Evolutionary conservation across 2,329 filamentous ascomycete species (phyloP), one percentile per base, ranked within the genome.

Genomic region (Claviceps sp.): DNA sequence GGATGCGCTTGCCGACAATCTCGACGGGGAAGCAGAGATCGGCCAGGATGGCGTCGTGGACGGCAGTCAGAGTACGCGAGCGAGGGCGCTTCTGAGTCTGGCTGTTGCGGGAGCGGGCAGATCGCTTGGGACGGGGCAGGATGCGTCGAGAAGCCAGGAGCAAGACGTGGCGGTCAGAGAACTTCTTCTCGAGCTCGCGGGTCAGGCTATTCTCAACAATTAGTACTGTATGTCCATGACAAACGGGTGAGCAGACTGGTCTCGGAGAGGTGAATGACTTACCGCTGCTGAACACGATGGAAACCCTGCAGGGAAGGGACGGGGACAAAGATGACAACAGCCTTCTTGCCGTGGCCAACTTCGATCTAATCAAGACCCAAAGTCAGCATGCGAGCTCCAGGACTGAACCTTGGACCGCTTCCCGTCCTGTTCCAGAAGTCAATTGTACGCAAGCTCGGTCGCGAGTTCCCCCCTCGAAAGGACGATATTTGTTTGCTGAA

Each of bases 181-280:
- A 98, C 82, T 98, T 98, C 89, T 98, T 98, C 87, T 98, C 93
- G 71, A 98, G 90, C 83, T 98, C 93, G 78, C 93, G 93, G 76
- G 93, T 98, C 71, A 98, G 85, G 72, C 91, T 97, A 54, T 4
- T 3, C n/a, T 2, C 5, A 8, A 37, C 24, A 26, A 38, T 44
- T 22, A 47, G 41, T 38, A 16, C 2, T 22, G 7, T 10, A 4
- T 34, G 26, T 13, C 22, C 8, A 22, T 8, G 14, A 19, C 4
- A 16, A 1, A 19, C 2, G 44, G 13, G 26, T n/a, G 19, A n/a
- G 3, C 24, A 34, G 5, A 3, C 19, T 34, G 4, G 2, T 24
- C 8, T 17, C 3, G 1, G 47, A 4, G 26, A 40, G 50, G 54
- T 11, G 10, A 34, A 34, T 11, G 59, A 74, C 85, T 76, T 90